Evolutionary conservation across 1,284 basidiomycete genomes (phyloP).

Genomic region (Grifola frondosa): DNA sequence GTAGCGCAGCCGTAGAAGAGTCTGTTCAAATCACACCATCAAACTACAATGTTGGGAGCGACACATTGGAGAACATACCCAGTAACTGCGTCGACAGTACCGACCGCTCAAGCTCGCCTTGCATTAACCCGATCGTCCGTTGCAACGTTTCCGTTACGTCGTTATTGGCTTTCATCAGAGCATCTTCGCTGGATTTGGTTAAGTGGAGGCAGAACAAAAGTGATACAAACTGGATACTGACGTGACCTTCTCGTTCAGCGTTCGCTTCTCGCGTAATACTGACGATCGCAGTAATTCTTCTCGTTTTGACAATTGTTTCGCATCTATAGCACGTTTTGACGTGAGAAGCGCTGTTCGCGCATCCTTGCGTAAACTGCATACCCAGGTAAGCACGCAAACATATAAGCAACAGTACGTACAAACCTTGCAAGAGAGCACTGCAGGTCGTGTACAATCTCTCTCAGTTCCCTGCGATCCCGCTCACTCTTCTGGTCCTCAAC

Average conservation of each 20-base stretch:
- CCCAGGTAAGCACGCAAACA: not conserved
- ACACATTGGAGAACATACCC: conserved; percentile 57
- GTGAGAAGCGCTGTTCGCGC: conserved; percentile 62
- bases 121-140: conserved; percentile 83
- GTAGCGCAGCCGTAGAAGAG: conserved; percentile 74
- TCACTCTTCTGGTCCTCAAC: conserved; percentile 68
- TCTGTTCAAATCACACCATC: conserved; percentile 60
- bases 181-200: conserved; percentile 62
- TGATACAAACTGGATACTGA: conserved; percentile 34
- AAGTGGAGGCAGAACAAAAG: conserved; percentile 1
- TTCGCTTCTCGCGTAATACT: conserved; percentile 44
- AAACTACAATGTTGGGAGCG: no score
- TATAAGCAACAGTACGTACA: not conserved
- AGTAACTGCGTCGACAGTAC: conserved; percentile 85
- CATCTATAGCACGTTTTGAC: conserved; percentile 73
- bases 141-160: conserved; percentile 86
- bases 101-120: conserved; percentile 86
- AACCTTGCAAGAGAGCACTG: conserved; percentile 50
- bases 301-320: conserved; percentile 52
- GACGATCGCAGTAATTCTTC: conserved; percentile 64
- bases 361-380: conserved; percentile 65
- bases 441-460: conserved; percentile 49
- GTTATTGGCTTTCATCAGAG: conserved; percentile 82
- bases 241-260: conserved; percentile 55
- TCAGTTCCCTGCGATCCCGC: conserved; percentile 51